phyloP scores from a whole-genome alignment of 129 eudicot species.

The Glebionis coronaria region DNA sequence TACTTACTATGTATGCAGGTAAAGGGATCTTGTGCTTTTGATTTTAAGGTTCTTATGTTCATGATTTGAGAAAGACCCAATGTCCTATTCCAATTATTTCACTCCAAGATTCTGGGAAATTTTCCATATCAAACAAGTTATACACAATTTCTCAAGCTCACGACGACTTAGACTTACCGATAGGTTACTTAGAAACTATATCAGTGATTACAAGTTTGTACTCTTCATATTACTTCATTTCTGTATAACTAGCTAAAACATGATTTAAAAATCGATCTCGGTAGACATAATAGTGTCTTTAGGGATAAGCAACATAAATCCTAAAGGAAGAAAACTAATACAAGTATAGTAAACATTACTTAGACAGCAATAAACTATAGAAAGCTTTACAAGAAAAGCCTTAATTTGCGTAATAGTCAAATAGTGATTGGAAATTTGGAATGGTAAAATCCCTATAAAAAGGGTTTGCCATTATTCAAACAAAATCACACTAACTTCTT shows the following conservation, averaged over 20 bases:
- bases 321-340: conserved; percentile 5
- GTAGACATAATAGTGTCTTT: conserved; percentile 14
- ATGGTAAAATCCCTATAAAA: conserved; percentile 22
- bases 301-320: conserved; percentile 23
- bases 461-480: conserved; percentile 22
- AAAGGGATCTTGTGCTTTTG: too few species aligned
- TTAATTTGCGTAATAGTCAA: conserved; percentile 33
- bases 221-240: neutral
- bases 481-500: conserved; percentile 27
- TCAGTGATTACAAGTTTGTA: too few species aligned
- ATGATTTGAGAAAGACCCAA: too few species aligned
- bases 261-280: neutral
- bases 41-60: too few species aligned
- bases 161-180: too few species aligned
- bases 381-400: conserved; percentile 38
- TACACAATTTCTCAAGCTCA: too few species aligned
- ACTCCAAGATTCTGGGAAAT: too few species aligned
- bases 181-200: too few species aligned
- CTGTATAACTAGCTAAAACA: neutral
- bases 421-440: conserved; percentile 17
- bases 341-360: conserved; percentile 24
- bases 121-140: too few species aligned
- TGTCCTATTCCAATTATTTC: too few species aligned
- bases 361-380: conserved; percentile 22
- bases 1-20: too few species aligned